Percentiles rank a stretch among this genome's conserved stretches.
Evolutionary conservation across 2,329 filamentous ascomycete species (phyloP).

Genomic region (Ophiostoma tasmaniense): DNA sequence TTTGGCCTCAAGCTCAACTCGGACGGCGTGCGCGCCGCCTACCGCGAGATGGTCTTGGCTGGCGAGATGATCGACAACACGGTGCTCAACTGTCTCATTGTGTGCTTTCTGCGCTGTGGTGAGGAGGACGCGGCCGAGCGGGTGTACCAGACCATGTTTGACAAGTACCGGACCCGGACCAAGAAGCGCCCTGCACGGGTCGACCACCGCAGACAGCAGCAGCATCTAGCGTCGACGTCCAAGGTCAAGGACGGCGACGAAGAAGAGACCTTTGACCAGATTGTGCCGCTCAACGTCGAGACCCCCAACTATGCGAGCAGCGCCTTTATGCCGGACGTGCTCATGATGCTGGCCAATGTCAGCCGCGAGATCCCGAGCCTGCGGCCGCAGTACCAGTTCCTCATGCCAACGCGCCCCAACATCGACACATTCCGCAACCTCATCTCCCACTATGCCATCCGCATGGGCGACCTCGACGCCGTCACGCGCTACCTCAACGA

Average conservation of each 20-base stretch:
- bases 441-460: conserved; percentile 62
- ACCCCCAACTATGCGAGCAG: conserved; percentile 35
- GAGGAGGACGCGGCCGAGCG: conserved; percentile 70
- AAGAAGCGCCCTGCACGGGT: neutral
- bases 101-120: conserved; percentile 64
- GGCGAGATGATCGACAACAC: conserved; percentile 84
- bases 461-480: conserved; percentile 61
- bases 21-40: conserved; percentile 65
- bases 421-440: conserved; percentile 72
- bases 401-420: conserved; percentile 62
- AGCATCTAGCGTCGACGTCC: neutral
- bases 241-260: neutral
- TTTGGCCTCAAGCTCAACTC: conserved; percentile 68
- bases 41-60: conserved; percentile 70
- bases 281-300: conserved; percentile 1
- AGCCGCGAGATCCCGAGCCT: conserved; percentile 49
- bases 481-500: conserved; percentile 67
- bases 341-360: conserved; percentile 51
- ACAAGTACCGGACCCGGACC: conserved; percentile 33
- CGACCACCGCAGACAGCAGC: neutral
- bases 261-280: neutral
- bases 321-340: conserved; percentile 43
- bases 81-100: conserved; percentile 79
- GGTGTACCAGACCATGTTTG: conserved; percentile 79
- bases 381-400: conserved; percentile 46